A percentile compares a stretch with the other conserved stretches of the same genome.
Evolutionary conservation across 208 protist genomes (phyloP).

Genomic region (Crithidia fasciculata): DNA sequence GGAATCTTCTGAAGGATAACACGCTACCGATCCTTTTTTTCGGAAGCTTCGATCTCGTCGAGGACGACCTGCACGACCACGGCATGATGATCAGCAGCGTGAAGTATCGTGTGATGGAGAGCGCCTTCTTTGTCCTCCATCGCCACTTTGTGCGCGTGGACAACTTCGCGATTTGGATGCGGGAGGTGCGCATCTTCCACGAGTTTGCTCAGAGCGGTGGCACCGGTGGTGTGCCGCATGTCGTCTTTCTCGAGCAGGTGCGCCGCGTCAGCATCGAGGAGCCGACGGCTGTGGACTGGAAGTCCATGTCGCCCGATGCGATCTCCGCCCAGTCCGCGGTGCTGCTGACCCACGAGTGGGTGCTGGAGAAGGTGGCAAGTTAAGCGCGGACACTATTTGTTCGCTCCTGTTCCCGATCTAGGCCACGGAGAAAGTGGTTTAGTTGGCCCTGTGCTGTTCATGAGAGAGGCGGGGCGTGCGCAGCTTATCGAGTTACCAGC

Average conservation of each 20-base stretch:
- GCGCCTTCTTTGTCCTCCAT: conserved; percentile 78
- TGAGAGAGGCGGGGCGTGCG: too few species aligned
- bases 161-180: conserved; percentile 59
- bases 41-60: conserved; percentile 73
- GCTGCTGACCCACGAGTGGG: conserved; percentile 36
- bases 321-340: conserved; percentile 39
- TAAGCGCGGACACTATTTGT: background rate
- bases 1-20: conserved; percentile 70
- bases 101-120: conserved; percentile 76
- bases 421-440: too few species aligned
- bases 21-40: conserved; percentile 74
- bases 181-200: conserved; percentile 81
- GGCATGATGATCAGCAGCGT: conserved; percentile 68
- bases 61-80: conserved; percentile 88
- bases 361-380: conserved; percentile 19
- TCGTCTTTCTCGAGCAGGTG: conserved; percentile 73
- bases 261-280: conserved; percentile 34
- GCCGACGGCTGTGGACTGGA: conserved; percentile 42
- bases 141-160: conserved; percentile 79
- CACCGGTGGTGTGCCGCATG: conserved; percentile 38
- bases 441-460: too few species aligned
- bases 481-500: too few species aligned
- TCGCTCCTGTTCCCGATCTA: background rate
- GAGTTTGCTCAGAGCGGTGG: conserved; percentile 54
- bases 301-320: conserved; percentile 36